Conservation (phyloP, 441 rosid species). For the Eutrema salsugineum region DNA sequence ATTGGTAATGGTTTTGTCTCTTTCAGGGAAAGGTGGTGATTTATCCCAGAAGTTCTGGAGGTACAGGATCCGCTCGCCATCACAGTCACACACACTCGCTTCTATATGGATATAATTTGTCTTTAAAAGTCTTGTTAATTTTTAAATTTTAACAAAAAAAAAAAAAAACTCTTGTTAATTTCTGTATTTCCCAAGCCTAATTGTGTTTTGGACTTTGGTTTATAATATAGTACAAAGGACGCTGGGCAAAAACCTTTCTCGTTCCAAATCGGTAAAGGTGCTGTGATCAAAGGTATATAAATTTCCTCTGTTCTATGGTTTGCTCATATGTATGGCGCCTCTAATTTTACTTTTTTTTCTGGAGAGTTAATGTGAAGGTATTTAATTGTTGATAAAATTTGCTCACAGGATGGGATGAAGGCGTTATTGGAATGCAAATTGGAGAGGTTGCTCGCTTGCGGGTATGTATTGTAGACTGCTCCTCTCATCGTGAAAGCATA, state of each 20-base stretch:
- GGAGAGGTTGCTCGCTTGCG: conserved; percentile 89
- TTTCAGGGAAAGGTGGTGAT: conserved; percentile 87
- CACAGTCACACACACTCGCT: background rate
- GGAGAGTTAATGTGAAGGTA: background rate
- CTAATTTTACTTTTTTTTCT: background rate
- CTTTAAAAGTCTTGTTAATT: background rate
- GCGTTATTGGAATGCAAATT: conserved; percentile 89
- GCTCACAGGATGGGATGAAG: conserved; percentile 93
- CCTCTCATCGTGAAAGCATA: background rate
- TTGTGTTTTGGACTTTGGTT: background rate
- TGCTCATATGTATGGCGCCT: background rate
- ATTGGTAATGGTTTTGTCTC: background rate
- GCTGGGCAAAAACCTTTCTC: conserved; percentile 73
- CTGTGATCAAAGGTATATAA: conserved; percentile 71
- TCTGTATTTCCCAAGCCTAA: background rate
- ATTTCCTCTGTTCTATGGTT: background rate
- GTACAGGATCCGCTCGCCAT: conserved; percentile 32
- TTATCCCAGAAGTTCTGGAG: conserved; percentile 93
- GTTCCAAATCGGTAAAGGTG: conserved; percentile 77
- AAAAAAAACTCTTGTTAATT: background rate
- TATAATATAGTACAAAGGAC: conserved; percentile 70
- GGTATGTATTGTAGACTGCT: conserved; percentile 49
- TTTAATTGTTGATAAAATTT: background rate
- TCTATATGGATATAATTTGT: background rate
- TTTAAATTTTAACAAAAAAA: too few relatives aligned